These are phyloP conservation scores for Backusella macrospora DNA, from an alignment of 192 early-diverging fungal species.

Conservation along the genomic window DNA sequence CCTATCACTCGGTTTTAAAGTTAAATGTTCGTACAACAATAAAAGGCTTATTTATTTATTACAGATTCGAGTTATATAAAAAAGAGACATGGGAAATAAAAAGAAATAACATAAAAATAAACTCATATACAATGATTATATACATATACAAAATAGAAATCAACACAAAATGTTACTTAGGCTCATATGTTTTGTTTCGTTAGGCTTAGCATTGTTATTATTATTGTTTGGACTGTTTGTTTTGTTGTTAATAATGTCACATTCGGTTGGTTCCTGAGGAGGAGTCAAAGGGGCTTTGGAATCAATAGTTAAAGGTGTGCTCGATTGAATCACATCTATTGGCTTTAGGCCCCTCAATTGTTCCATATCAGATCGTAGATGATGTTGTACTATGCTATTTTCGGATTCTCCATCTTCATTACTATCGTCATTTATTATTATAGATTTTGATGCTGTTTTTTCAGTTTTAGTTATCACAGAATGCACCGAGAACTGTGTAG, in stretches of 20 bases:
- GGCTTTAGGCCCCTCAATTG: conserved; percentile 20
- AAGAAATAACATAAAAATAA: background rate
- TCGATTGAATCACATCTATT: conserved; percentile 18
- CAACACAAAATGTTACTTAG: conserved; percentile 3
- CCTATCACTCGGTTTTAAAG: background rate
- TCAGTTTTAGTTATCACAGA: background rate
- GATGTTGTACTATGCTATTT: conserved; percentile 2
- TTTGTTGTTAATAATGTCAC: background rate
- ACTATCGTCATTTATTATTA: background rate
- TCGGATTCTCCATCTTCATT: background rate
- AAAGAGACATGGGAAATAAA: background rate
- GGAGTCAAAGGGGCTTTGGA: background rate
- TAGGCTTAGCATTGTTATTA: background rate
- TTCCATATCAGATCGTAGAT: conserved; percentile 10
- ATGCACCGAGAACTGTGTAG: conserved; percentile 28
- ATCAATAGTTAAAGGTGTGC: background rate
- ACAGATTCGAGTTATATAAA: background rate
- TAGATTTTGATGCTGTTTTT: background rate
- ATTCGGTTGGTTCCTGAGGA: conserved; percentile 8
- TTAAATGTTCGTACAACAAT: background rate
- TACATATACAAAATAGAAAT: background rate
- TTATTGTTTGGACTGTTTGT: conserved; percentile 1
- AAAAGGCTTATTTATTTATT: background rate
- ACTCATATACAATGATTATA: background rate
- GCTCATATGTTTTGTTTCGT: conserved; percentile 17